Evolutionary conservation across 2,329 filamentous ascomycete genomes (phyloP), one percentile per base, ranked within the genome.

Genomic region (Allantophomopsis cytisporea): DNA sequence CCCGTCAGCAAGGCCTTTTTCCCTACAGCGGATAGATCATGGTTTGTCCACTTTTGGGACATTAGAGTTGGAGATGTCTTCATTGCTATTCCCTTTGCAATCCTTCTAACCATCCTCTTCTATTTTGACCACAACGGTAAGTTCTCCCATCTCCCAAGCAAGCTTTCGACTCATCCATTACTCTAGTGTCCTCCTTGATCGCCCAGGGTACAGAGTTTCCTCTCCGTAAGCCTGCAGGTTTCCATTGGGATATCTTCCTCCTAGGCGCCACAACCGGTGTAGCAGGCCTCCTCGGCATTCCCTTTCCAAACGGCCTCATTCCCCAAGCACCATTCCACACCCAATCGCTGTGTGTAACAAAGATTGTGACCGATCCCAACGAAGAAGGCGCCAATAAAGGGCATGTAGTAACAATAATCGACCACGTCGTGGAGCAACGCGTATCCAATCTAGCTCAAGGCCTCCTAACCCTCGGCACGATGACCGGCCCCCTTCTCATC

Each of bases 71-170:
- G 68, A 1, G 79, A 93, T 41, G 68, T 91, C 6, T 94, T 94
- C 54, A 65, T 87, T 34, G 86, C 87, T 1, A 71, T 93, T n/a
- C 87, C 87, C 0, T 94, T 94, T 61, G 86, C 84, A 1, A 53
- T 93, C 28, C 64, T 94, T 2, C 65, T 94, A 13, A 94, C 86
- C 0, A 77, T 93, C 16, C 62, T 94, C 4, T 94, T 94, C 55
- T 93, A 82, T 64, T 93, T 91, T 55, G 86, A 93, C 53, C 86
- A 93, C 53, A 93, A 91, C 49, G 80, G 80, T 83, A 63, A 44
- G 63, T 46, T 5, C 37, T 3, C 31, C 7, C 35, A 31, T 36
- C 28, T 7, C 34, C 31, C 20, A 8, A 10, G 12, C 2, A 17
- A 15, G 39, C 32, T 15, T 36, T 37, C 16, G 8, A 28, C 23